Evolutionary conservation across 805 yeast genomes (phyloP), one percentile per base, ranked within the genome.

Genomic region (Suhomyces faveliae): DNA sequence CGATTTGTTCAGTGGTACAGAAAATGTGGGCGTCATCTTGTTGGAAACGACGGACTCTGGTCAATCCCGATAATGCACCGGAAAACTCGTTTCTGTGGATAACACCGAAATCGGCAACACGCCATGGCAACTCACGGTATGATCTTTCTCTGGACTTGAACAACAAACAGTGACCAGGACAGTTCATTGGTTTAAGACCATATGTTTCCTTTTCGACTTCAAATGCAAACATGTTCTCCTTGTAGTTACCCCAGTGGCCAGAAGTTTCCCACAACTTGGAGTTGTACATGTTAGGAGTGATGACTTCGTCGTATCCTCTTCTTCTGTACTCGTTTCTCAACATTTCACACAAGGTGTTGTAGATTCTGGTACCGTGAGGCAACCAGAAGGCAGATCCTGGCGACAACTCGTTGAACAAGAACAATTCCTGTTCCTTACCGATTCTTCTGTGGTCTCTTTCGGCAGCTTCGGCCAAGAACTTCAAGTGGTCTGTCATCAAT

Each of bases 311-410:
- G 70, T 87, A 94, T 35, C 97, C 98, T 71, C 99, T 86, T 72
- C 81, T 83, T 64, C 86, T 84, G 74, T 94, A 94, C 75, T 94
- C 96, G 46, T 70, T 65, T 73, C 92, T 83, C 73, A 94, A 66
- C 70, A 89, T 71, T 25, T 87, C 90, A 58, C 84, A 83, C 68
- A 94, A 77, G 50, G 89, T 81, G 71, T 89, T 89, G 80, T 94
- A 94, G 65, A 94, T 94, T 75, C 98, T 87, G 42, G 99, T 84
- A 72, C 99, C 99, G 64, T 92, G 99, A 44, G 99, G 99, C 61
- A 94, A 80, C 98, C 98, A 94, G 83, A 94, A 94, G 51, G 96
- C 91, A 35, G 95, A 84, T 56, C 99, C 99, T 47, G 99, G 99
- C 15, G 97, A 88, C 86, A 92, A 74, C 71, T 94, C 99, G 70